Percentiles rank a stretch among this genome's conserved stretches.
These are phyloP conservation scores for Syzygium malaccense DNA, from an alignment of 441 rosid species.

Conservation along the genomic window DNA sequence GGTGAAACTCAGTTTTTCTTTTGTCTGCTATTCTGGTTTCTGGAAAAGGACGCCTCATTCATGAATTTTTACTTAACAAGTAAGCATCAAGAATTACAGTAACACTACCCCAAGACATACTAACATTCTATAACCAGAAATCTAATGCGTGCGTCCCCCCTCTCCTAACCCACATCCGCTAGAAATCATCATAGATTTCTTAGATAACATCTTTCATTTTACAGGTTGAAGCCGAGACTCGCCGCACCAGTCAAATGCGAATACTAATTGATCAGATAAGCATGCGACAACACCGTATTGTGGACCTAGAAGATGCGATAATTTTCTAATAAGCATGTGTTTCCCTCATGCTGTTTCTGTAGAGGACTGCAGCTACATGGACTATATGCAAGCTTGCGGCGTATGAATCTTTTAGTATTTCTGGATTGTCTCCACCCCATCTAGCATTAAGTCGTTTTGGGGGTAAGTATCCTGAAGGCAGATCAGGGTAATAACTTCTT, in stretches of 20 bases:
- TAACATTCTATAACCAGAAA: too few species aligned
- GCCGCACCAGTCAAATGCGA: constrained; percentile 67
- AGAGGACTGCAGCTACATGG: not conserved
- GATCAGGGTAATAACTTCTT: too few species aligned
- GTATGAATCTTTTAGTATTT: not conserved
- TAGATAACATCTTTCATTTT: not conserved
- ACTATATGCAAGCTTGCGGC: not conserved
- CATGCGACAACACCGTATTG: constrained; percentile 58
- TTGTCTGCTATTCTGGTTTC: too few species aligned
- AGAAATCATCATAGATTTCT: not conserved
- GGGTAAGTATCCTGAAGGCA: too few species aligned
- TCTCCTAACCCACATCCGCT: not conserved
- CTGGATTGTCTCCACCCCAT: too few species aligned
- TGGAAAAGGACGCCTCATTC: too few species aligned
- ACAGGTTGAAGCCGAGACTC: constrained; percentile 74
- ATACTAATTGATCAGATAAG: constrained; percentile 76
- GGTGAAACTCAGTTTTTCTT: too few species aligned
- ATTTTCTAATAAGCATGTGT: not conserved
- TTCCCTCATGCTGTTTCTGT: not conserved
- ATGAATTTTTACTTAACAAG: too few species aligned
- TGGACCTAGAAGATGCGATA: constrained; percentile 57
- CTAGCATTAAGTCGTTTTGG: too few species aligned
- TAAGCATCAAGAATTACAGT: too few species aligned
- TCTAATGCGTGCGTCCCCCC: not conserved
- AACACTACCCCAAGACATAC: too few species aligned